These are phyloP conservation scores for Geotrichum phurueaensis DNA, from an alignment of 1,139 yeast species.

Conservation along the genomic window DNA sequence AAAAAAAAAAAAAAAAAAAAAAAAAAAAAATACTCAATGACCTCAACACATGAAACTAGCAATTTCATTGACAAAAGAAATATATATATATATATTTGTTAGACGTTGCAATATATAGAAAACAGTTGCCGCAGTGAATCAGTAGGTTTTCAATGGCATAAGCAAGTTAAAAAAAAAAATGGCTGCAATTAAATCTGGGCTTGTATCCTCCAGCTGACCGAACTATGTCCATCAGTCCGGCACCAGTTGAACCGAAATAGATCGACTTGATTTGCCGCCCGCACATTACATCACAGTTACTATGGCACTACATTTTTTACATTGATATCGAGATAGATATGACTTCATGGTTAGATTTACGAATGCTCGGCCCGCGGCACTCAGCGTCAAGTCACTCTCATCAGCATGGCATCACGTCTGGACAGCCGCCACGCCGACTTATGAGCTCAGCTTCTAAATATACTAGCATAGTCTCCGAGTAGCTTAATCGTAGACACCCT, in stretches of 20 bases:
- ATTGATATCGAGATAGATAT: neutral
- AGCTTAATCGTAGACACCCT: conserved; percentile 7
- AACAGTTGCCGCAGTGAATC: neutral
- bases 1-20: no score
- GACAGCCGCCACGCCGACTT: conserved; percentile 7
- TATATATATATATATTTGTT: no score
- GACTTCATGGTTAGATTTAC: neutral
- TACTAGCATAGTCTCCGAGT: conserved; percentile 1
- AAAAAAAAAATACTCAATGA: no score
- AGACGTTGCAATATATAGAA: no score
- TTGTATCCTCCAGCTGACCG: neutral
- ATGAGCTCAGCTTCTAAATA: neutral
- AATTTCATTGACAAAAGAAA: no score
- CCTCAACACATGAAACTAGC: no score
- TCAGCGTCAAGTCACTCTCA: neutral
- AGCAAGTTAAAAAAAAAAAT: neutral
- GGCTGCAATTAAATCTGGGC: neutral
- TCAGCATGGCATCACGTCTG: conserved; percentile 6
- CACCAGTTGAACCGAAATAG: neutral
- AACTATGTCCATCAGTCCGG: neutral
- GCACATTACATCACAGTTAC: neutral
- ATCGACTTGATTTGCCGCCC: neutral
- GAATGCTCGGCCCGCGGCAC: neutral
- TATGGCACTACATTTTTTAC: neutral
- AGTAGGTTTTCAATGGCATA: neutral